Conservation (phyloP, 1,284 basidiomycete genomes). For the Rhodotorula mucilaginosa region DNA sequence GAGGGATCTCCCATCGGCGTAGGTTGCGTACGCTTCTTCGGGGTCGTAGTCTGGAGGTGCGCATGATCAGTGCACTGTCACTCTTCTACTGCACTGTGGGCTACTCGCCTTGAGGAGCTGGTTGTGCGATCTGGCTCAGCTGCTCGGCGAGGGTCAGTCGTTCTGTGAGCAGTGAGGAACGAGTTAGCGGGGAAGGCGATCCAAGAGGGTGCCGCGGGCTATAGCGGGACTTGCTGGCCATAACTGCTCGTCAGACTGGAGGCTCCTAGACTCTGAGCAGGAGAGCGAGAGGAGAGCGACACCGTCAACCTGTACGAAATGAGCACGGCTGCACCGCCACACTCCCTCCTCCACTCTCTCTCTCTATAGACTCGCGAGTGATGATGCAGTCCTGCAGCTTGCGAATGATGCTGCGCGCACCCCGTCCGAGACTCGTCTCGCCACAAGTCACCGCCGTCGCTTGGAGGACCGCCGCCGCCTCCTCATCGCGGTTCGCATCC, state of each 20-base stretch:
- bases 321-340: too few relatives aligned
- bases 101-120: constrained; percentile 61
- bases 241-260: background rate
- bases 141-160: constrained; percentile 67
- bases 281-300: too few relatives aligned
- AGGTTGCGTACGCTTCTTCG: constrained; percentile 59
- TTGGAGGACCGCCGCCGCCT: background rate
- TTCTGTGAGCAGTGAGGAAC: constrained; percentile 15
- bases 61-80: background rate
- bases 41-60: constrained; percentile 65
- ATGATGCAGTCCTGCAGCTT: background rate
- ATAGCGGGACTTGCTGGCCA: constrained; percentile 6
- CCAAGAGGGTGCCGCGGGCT: fast-evolving
- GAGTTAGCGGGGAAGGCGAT: background rate
- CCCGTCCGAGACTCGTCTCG: background rate
- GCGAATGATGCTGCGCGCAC: background rate
- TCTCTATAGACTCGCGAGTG: too few relatives aligned
- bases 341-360: too few relatives aligned
- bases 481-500: background rate
- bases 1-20: constrained; percentile 47
- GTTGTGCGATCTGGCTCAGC: constrained; percentile 70
- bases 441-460: too few relatives aligned
- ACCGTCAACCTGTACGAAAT: too few relatives aligned
- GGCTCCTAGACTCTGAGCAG: too few relatives aligned
- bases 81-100: background rate